A percentile compares a stretch with the other conserved stretches of the same genome.
Evolutionary conservation across 257 asterid genomes (phyloP).

Genomic region (Plantago major): DNA sequence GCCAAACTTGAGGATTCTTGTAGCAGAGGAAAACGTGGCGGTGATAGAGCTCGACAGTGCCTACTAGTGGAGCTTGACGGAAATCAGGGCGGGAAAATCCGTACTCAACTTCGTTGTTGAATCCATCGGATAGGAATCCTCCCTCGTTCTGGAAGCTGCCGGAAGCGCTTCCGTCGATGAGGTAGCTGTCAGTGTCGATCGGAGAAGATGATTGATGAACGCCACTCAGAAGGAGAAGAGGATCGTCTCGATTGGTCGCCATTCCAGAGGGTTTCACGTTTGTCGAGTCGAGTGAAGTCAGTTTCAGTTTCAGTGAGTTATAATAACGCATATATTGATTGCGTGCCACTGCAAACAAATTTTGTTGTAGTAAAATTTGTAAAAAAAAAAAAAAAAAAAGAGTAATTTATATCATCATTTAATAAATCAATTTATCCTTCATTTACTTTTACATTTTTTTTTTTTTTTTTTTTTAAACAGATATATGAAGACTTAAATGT

Average conservation of each 20-base stretch:
- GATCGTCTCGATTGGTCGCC: constrained; percentile 63
- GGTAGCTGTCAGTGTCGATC: constrained; percentile 46
- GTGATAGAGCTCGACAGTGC: constrained; percentile 73
- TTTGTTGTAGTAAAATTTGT: too few species aligned
- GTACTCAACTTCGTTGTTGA: constrained; percentile 46
- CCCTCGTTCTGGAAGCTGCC: constrained; percentile 89
- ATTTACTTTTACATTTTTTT: too few species aligned
- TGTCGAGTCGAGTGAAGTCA: not conserved
- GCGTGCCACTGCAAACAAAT: too few species aligned
- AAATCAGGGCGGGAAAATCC: constrained; percentile 83
- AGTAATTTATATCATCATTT: too few species aligned
- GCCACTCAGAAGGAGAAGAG: constrained; percentile 46
- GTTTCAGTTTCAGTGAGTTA: too few species aligned
- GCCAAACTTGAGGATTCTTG: constrained; percentile 92
- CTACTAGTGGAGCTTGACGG: constrained; percentile 53
- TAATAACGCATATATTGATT: too few species aligned
- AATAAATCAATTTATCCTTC: too few species aligned
- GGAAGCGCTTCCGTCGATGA: constrained; percentile 74
- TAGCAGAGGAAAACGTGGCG: constrained; percentile 90
- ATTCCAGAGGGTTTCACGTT: constrained; percentile 33
- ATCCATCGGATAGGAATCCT: constrained; percentile 46
- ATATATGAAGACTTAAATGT: too few species aligned
- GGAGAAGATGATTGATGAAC: constrained; percentile 51
- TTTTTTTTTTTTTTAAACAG: too few species aligned
- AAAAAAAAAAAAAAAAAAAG: too few species aligned